Evolutionary conservation across 768 basidiomycete genomes (phyloP).

Genomic region (Auricularia sp.): DNA sequence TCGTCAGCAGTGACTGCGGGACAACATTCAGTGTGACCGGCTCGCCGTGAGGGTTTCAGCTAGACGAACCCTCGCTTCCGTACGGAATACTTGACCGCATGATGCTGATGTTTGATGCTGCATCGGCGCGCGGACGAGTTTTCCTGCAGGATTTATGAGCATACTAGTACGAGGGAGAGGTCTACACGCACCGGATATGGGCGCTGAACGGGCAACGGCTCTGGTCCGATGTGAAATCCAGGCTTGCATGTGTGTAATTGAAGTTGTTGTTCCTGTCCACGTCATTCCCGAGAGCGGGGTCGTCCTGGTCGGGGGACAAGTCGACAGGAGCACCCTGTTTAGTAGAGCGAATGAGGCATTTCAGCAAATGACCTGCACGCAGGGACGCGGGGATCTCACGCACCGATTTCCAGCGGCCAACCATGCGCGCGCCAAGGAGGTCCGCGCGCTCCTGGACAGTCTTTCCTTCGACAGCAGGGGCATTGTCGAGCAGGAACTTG

Average conservation of each 20-base stretch:
- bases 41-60: slow-evolving; percentile 2
- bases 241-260: slow-evolving; percentile 21
- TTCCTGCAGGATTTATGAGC: slow-evolving; percentile 15
- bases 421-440: slow-evolving; percentile 40
- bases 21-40: not conserved
- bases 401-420: slow-evolving; percentile 39
- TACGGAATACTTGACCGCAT: slow-evolving; percentile 27
- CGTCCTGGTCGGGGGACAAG: slow-evolving; percentile 32
- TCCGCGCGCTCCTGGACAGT: slow-evolving; percentile 32
- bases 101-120: slow-evolving; percentile 12
- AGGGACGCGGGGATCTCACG: not conserved
- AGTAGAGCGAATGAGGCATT: not conserved
- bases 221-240: slow-evolving; percentile 4
- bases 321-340: slow-evolving; percentile 33
- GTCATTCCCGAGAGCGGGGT: slow-evolving; percentile 27
- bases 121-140: slow-evolving; percentile 28
- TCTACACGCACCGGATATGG: slow-evolving; percentile 24
- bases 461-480: slow-evolving; percentile 13
- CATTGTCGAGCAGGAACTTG: slow-evolving; percentile 30
- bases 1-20: slow-evolving; percentile 1
- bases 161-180: not conserved
- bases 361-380: not conserved
- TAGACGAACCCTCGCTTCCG: slow-evolving; percentile 15
- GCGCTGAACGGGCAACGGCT: slow-evolving; percentile 35
- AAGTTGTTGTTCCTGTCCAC: slow-evolving; percentile 34